Conservation (phyloP, 306 rosid species). For the Casuarina equisetifolia region DNA sequence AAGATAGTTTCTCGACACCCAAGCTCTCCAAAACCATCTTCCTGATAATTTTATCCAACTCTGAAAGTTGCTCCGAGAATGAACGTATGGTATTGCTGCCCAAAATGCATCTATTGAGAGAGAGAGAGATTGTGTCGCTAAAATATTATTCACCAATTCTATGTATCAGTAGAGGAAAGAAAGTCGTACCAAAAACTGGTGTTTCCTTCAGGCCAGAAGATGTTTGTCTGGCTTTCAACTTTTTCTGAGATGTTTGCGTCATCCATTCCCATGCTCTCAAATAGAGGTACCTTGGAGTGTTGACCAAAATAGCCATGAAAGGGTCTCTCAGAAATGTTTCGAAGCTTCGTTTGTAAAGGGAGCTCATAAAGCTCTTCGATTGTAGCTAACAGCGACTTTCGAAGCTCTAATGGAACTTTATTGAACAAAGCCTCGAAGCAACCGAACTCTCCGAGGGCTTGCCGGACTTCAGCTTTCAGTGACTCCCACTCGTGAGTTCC, state of each 20-base stretch:
- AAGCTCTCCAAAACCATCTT: constrained; percentile 74
- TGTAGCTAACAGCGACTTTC: constrained; percentile 35
- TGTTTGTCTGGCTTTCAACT: constrained; percentile 39
- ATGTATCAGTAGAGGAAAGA: not conserved
- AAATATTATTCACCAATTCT: not conserved
- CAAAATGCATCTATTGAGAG: not conserved
- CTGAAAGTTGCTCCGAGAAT: constrained; percentile 49
- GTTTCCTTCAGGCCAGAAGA: constrained; percentile 65
- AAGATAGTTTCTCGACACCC: constrained; percentile 62
- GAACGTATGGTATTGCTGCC: constrained; percentile 54
- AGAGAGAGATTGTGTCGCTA: not conserved
- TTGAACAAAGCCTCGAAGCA: constrained; percentile 65
- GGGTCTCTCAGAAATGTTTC: constrained; percentile 52
- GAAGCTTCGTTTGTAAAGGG: constrained; percentile 58
- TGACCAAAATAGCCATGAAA: constrained; percentile 75
- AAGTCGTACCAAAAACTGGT: constrained; percentile 44
- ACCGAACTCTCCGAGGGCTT: constrained; percentile 62
- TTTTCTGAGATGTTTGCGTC: constrained; percentile 41
- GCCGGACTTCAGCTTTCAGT: constrained; percentile 50
- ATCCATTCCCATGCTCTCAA: constrained; percentile 64
- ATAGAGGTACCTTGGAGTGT: constrained; percentile 57
- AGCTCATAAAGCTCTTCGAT: constrained; percentile 61
- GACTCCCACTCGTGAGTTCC: constrained; percentile 48
- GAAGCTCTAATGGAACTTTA: constrained; percentile 42
- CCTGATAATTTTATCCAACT: constrained; percentile 59